Base-by-base conservation (phyloP, 257 asterid species). In the Petunia axillaris region DNA sequence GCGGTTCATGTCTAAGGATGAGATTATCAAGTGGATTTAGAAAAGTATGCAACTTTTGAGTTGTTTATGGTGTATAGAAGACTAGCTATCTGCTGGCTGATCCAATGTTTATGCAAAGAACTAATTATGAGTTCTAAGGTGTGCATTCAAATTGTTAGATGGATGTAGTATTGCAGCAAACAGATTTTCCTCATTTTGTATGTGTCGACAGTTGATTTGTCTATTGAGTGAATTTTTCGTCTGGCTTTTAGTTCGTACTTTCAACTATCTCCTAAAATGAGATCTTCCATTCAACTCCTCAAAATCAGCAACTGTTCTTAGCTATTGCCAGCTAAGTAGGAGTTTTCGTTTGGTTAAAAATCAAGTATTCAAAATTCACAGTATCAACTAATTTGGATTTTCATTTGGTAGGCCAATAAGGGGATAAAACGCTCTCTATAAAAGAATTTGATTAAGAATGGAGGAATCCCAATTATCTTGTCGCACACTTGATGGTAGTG, bases 1-100 rank as follows among this genome's bases (percentile, higher is more conserved):
- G 64, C 59, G 4, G 39, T 40, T 71, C 83, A 44, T 25, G 44
- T 71, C 46, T 85, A 76, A 85, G 38, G 79, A 8, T 25, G 16
- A 59, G 1, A 48, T 46, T 58, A 6, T 25, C 48, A 44, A 48
- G 8, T 48, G 58, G 14, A 53, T 55, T 73, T 37, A 4, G 3
- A 36, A 74, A 35, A 10, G 3, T 48, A 0, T 48, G 35, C 35
- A 48, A 48, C 76, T 68, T 55, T 14, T 76, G 81, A 4, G 40
- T 25, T 50, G 54, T 44, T n/a, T 7, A 52, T 36, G 70, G 39
- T 82, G 78, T 55, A 43, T 66, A 43, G 77, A 48, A 25, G 25
- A 71, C 15, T 16, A 59, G 13, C 5, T 63, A 10, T 57, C 1
- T 15, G 2, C 36, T 57, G 63, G 63, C 63, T 2, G 16, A 57